Evolutionary conservation across 352 stramenopile genomes (phyloP), one percentile per base, ranked within the genome.

Genomic region (Globisporangium cylindrosporum): DNA sequence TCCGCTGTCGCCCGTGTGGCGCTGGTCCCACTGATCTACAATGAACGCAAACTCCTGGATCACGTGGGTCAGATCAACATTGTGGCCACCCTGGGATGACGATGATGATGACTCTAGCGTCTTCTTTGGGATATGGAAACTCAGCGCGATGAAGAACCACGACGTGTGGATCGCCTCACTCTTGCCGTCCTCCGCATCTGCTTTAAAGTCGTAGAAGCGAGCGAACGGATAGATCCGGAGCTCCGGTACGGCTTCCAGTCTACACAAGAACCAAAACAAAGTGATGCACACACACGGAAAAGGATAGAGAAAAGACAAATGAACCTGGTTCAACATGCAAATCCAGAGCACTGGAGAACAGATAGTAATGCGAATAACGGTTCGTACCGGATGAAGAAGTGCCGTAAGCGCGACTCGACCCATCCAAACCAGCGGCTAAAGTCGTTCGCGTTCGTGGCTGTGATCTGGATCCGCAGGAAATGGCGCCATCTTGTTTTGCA

Each of bases 381-480:
- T 38, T 59, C 74, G 49, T 74, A 95, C 86, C 84, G 73, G 58
- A 93, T 72, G 51, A 97, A 86, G 22, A 97, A 77, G 54, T 92
- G 82, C 6, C 90, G 82, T 43, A 97, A 71, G 10, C 88, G 80
- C 12, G 89, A 97, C 66, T 96, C 89, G 46, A 95, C 83, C 90
- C 90, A 97, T 14, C 87, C 84, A 73, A 97, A 94, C 88, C 87
- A 94, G 56, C 71, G 70, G 10, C 78, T 82, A 56, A 94, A 95
- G 29, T 80, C 74, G 54, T 89, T 71, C 1, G 75, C 66, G 67
- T 67, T 80, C 27, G 55, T 70, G 0, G 85, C 83, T 5, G 82
- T 90, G 51, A 96, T 80, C 64, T 94, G 81, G 4, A 96, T 78
- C 41, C 85, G 85, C 57, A 96, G 72, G 68, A 93, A 96, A 38